Base-by-base conservation (phyloP, 768 basidiomycete genomes). In the Fistulinella prunicolor region DNA sequence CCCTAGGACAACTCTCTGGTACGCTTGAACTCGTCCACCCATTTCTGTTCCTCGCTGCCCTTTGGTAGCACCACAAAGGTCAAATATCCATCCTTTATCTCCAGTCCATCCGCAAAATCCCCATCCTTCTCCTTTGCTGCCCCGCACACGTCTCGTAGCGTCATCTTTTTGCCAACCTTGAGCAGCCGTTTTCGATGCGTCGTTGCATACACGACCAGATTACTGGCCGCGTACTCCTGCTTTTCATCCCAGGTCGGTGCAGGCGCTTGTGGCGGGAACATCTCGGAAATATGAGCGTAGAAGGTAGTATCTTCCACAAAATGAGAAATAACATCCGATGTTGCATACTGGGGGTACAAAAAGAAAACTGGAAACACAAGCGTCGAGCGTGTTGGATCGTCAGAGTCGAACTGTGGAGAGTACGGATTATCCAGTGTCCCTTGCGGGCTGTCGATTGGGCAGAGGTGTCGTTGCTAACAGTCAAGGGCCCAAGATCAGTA, bases 141-240 rank as follows among this genome's bases (percentile, higher is more conserved):
- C 9, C 67, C 69, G 56, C 83, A 85, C 4, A 95, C 85, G 58
- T 94, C 89, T 38, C 76, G 70, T 49, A 98, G 70, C 10, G 86
- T 86, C 82, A 95, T 85, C 64, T 88, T 92, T 70, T 85, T 89
- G 13, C 94, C 95, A 5, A 95, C 81, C 69, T 94, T 99, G 49
- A 99, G 71, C 38, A 98, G 67, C 32, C 91, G 78, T 60, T 80
- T 86, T 49, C 78, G 68, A 51, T 72, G 71, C 10, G 94, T 97
- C 61, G 85, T 84, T 28, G 89, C 89, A 68, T 96, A 98, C 6
- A 96, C 74, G 2, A 83, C 80, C 14, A 97, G 71, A 44, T 80
- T 77, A 1, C 72, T 77, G 17, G 74, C 72, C 2, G 69, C 62
- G 57, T 94, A 97, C 66, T 91, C 81, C 5, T 74, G 72, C 30